Evolutionary conservation across 73 alveolate species (phyloP).

Genomic region (Tetrahymena elliotti): DNA sequence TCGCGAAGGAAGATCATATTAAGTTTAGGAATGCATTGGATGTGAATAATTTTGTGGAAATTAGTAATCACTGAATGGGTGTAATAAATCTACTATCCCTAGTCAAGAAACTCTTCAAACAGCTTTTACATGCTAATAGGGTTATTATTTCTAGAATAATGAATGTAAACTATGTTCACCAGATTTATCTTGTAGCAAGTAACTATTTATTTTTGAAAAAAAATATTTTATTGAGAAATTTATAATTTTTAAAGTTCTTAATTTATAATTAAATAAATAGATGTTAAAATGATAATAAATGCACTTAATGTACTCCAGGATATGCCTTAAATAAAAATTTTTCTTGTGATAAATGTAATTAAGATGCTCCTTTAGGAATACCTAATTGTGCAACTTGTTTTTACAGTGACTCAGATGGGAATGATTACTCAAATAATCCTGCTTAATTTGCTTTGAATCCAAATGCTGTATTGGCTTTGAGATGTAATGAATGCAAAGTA

Average conservation of each 20-base stretch:
- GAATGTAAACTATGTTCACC: not conserved
- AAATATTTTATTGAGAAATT: not conserved
- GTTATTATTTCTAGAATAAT: not conserved
- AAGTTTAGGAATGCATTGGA: not conserved
- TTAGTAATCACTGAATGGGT: not conserved
- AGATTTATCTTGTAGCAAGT: not conserved
- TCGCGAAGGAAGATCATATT: not conserved
- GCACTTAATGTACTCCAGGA: not conserved
- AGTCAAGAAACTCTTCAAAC: not conserved
- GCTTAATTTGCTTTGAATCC: not conserved
- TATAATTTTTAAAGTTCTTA: too few species aligned
- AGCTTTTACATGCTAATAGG: not conserved
- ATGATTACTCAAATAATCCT: not conserved
- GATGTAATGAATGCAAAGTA: not conserved
- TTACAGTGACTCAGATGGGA: not conserved
- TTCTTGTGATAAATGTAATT: not conserved
- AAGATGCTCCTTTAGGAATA: not conserved
- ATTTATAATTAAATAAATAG: not conserved
- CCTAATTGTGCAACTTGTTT: not conserved
- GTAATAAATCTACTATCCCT: not conserved
- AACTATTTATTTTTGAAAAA: not conserved
- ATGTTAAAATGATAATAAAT: not conserved
- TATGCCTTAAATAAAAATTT: not conserved
- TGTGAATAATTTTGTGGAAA: not conserved
- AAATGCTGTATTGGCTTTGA: not conserved